Evolutionary conservation across 495 filamentous ascomycete species (phyloP).

Genomic region (Pseudotulostoma volvatum): DNA sequence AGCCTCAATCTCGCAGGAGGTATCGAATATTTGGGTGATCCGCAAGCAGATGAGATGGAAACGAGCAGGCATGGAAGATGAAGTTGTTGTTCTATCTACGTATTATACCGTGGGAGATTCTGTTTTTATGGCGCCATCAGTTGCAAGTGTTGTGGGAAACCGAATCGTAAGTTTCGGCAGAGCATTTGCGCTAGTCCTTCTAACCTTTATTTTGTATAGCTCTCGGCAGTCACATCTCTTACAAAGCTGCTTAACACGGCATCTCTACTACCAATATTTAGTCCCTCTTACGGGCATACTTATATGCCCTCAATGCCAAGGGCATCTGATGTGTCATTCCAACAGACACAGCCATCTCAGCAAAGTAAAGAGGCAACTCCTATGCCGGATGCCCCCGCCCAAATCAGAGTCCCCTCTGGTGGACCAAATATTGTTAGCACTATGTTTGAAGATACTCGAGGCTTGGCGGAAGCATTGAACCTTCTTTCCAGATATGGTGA

Average conservation of each 20-base stretch:
- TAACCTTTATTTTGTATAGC: constrained; percentile 21
- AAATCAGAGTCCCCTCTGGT: constrained; percentile 22
- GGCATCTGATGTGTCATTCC: constrained; percentile 13
- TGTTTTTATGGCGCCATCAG: constrained; percentile 76
- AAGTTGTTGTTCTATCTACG: constrained; percentile 53
- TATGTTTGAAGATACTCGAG: constrained; percentile 30
- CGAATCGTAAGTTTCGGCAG: constrained; percentile 41
- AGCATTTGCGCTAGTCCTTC: background rate
- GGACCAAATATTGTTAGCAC: constrained; percentile 12
- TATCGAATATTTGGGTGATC: constrained; percentile 74
- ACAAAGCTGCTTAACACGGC: constrained; percentile 47
- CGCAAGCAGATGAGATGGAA: constrained; percentile 68
- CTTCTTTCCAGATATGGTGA: constrained; percentile 47
- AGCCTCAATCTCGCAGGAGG: constrained; percentile 34
- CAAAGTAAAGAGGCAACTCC: constrained; percentile 47
- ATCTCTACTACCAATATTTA: constrained; percentile 50
- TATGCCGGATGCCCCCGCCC: constrained; percentile 32
- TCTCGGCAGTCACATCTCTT: constrained; percentile 45
- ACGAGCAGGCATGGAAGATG: constrained; percentile 40
- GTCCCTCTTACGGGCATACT: constrained; percentile 55
- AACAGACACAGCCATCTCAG: constrained; percentile 15
- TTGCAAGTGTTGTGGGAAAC: constrained; percentile 60
- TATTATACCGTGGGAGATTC: constrained; percentile 77
- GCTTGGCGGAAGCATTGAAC: constrained; percentile 50
- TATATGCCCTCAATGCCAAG: constrained; percentile 44